Conservation (phyloP, 352 stramenopile genomes). For the Phytophthora melonis region DNA sequence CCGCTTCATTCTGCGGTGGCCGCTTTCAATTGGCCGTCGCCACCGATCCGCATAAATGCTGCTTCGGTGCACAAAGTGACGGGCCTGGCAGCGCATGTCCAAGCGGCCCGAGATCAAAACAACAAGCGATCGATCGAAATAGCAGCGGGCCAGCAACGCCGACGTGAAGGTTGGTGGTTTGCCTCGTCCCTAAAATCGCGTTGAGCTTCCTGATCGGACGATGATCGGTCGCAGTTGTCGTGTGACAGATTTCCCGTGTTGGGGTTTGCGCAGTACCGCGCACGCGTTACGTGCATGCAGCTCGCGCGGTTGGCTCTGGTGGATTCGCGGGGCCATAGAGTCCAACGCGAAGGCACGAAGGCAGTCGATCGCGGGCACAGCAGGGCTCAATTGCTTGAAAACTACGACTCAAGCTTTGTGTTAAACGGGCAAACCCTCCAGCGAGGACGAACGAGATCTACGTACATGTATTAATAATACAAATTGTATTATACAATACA, state of each 20-base stretch:
- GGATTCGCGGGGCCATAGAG: neutral
- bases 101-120: constrained; percentile 3
- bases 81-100: constrained; percentile 7
- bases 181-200: neutral
- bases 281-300: neutral
- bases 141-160: neutral
- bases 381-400: neutral
- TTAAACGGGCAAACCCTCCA: neutral
- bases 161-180: neutral
- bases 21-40: constrained; percentile 20
- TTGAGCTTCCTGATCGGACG: neutral
- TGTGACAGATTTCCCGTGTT: neutral
- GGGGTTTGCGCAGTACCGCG: neutral
- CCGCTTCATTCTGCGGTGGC: constrained; percentile 14
- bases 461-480: no score
- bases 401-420: no score
- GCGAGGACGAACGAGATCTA: no score
- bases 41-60: constrained; percentile 3
- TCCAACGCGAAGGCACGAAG: neutral
- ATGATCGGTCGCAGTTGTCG: neutral
- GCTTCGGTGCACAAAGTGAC: neutral
- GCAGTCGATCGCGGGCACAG: neutral
- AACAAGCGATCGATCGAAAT: neutral
- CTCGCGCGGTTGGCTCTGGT: neutral
- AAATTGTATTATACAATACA: no score